Percentiles rank a stretch among this genome's conserved stretches.
Conservation (phyloP, 2,329 filamentous ascomycete species). For the Epichloe sp. region DNA sequence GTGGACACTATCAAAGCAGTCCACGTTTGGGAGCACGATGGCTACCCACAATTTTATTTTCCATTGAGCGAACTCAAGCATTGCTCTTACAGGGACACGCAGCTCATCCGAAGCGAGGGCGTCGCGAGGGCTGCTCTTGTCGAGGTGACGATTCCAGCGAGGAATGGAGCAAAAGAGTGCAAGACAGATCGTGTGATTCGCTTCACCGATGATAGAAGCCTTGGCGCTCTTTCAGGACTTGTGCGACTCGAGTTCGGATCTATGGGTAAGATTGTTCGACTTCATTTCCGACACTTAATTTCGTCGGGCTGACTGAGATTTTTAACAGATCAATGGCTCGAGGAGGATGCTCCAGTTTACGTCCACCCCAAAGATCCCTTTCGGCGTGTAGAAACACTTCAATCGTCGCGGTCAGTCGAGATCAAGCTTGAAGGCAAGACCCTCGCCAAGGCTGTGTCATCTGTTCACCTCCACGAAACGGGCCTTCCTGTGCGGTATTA, state of each 20-base stretch:
- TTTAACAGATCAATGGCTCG: conserved; percentile 26
- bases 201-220: conserved; percentile 24
- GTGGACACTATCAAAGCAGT: conserved; percentile 24
- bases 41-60: conserved; percentile 34
- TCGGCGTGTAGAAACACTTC: conserved; percentile 49
- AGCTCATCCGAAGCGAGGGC: conserved; percentile 14
- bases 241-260: conserved; percentile 23
- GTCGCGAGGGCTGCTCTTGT: conserved; percentile 16
- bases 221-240: conserved; percentile 19
- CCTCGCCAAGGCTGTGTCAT: conserved; percentile 32
- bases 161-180: conserved; percentile 12
- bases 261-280: conserved; percentile 14
- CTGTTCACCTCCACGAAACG: conserved; percentile 48
- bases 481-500: conserved; percentile 46
- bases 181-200: conserved; percentile 22
- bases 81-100: conserved; percentile 15
- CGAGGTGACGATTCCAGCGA: conserved; percentile 17
- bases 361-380: conserved; percentile 56
- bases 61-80: conserved; percentile 17
- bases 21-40: conserved; percentile 33
- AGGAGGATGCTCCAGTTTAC: conserved; percentile 46
- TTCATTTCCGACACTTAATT: not conserved
- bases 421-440: conserved; percentile 33
- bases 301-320: not conserved
- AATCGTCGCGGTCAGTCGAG: conserved; percentile 38